These are phyloP conservation scores for Chlamydomonas sp. DNA, from an alignment of 139 green algal species.

Conservation along the genomic window DNA sequence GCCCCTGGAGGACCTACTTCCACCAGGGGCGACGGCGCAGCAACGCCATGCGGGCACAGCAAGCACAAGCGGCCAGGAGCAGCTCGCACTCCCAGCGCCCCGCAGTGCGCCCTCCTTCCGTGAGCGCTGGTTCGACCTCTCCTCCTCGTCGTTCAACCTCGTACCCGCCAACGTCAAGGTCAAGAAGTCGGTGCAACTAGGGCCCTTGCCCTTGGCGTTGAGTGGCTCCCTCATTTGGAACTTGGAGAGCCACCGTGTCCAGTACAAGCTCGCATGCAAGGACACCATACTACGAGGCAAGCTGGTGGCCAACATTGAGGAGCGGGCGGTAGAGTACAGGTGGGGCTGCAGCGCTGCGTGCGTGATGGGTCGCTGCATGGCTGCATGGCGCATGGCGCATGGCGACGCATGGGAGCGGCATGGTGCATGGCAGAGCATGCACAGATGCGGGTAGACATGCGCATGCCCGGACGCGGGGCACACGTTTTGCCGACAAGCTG, in stretches of 20 bases:
- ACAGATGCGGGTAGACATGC: slow-evolving; percentile 6
- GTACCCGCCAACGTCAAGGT: neutral
- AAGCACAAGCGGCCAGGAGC: too few relatives aligned
- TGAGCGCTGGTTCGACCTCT: neutral
- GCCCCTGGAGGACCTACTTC: too few relatives aligned
- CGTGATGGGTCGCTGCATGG: too few relatives aligned
- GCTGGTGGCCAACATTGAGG: neutral
- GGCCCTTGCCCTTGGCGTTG: neutral
- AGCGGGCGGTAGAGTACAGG: slow-evolving; percentile 4
- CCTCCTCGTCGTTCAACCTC: neutral
- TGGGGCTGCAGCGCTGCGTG: neutral
- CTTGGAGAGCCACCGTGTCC: neutral
- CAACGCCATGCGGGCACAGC: too few relatives aligned
- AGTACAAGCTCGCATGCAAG: slow-evolving; percentile 2
- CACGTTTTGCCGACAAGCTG: too few relatives aligned
- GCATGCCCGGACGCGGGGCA: too few relatives aligned
- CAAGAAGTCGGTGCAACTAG: neutral
- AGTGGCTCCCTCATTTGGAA: slow-evolving; percentile 9
- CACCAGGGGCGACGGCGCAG: too few relatives aligned
- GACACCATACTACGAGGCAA: slow-evolving; percentile 2
- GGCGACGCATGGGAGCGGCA: too few relatives aligned
- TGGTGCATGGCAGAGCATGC: too few relatives aligned
- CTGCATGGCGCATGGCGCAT: too few relatives aligned
- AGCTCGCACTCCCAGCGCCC: too few relatives aligned
- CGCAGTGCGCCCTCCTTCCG: too few relatives aligned